Conservation (phyloP, 768 basidiomycete genomes). For the Hemileccinum rubropunctum region DNA sequence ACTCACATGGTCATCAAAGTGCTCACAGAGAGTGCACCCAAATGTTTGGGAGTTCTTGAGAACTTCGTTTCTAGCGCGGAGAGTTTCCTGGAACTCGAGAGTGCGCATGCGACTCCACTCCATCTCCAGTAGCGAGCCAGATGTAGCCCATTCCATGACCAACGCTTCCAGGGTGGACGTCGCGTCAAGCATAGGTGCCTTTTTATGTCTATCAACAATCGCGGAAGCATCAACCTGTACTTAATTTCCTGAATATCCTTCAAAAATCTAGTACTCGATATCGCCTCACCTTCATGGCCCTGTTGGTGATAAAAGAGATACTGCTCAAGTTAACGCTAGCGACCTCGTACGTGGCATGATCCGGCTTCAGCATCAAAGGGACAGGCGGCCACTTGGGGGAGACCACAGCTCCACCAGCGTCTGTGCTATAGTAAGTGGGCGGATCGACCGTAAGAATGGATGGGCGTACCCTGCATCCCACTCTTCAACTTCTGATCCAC, state of each 20-base stretch:
- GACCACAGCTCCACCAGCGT: conserved; percentile 52
- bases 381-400: conserved; percentile 79
- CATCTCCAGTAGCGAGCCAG: conserved; percentile 59
- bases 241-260: background rate
- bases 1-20: conserved; percentile 78
- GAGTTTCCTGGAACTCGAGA: conserved; percentile 88
- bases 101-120: conserved; percentile 82
- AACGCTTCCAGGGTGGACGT: conserved; percentile 48
- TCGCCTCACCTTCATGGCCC: conserved; percentile 79
- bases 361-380: conserved; percentile 43
- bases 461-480: conserved; percentile 46
- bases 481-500: conserved; percentile 63
- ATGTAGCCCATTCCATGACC: conserved; percentile 55
- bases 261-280: background rate
- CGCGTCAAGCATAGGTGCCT: conserved; percentile 58
- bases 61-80: conserved; percentile 57
- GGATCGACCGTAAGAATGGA: background rate
- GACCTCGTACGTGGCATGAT: conserved; percentile 65
- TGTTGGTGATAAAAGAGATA: conserved; percentile 71
- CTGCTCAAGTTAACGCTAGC: conserved; percentile 63
- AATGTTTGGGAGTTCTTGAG: conserved; percentile 40
- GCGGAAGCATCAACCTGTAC: conserved; percentile 65
- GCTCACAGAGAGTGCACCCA: conserved; percentile 56
- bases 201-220: conserved; percentile 65
- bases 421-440: conserved; percentile 35